Conservation (phyloP, 805 yeast species). For the Ogataea methylovora region DNA sequence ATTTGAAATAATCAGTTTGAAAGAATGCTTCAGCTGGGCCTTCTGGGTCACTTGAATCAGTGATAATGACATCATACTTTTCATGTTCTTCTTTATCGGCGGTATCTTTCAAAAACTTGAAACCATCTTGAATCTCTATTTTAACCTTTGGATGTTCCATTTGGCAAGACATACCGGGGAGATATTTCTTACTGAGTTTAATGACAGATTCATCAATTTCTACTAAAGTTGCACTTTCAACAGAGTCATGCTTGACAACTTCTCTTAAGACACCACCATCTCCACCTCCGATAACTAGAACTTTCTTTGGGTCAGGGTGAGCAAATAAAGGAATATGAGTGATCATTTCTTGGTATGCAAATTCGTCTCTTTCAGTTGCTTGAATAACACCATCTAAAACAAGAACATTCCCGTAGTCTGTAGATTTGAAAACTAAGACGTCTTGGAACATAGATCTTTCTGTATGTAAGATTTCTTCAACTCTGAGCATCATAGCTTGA, state of each 20-base stretch:
- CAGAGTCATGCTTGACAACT: conserved; percentile 56
- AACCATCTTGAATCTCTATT: conserved; percentile 75
- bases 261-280: conserved; percentile 94
- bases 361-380: conserved; percentile 88
- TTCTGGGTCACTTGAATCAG: conserved; percentile 92
- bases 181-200: conserved; percentile 56
- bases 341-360: conserved; percentile 90
- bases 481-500: conserved; percentile 67
- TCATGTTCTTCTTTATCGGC: conserved; percentile 28
- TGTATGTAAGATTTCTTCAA: conserved; percentile 57
- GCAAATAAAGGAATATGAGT: conserved; percentile 75
- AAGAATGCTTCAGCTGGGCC: conserved; percentile 90
- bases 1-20: conserved; percentile 65
- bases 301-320: conserved; percentile 67
- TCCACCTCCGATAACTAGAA: conserved; percentile 90
- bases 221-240: conserved; percentile 66
- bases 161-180: conserved; percentile 69
- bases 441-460: conserved; percentile 72
- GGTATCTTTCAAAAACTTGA: conserved; percentile 52
- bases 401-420: conserved; percentile 77
- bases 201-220: conserved; percentile 87
- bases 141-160: conserved; percentile 59
- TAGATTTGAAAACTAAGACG: conserved; percentile 68
- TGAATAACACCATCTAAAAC: conserved; percentile 88
- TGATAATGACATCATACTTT: conserved; percentile 75